Percentiles rank a stretch among this genome's conserved stretches.
Conservation (phyloP, 1,284 basidiomycete genomes). For the Malassezia globosa region DNA sequence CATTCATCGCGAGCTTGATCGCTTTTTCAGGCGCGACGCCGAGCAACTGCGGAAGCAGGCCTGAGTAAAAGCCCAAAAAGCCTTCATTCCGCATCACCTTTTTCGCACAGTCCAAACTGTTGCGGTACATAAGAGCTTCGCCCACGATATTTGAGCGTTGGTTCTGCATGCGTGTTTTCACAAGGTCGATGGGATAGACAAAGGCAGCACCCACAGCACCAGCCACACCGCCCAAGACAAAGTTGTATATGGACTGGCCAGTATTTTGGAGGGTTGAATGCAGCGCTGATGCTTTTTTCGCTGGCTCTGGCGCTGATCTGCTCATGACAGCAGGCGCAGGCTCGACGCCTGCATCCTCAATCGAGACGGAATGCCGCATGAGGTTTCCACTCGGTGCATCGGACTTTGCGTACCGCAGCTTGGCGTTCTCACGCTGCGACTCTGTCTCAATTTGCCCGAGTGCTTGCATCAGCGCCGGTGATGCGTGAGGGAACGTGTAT, state of each 20-base stretch:
- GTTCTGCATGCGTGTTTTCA: constrained; percentile 84
- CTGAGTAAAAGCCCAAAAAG: constrained; percentile 82
- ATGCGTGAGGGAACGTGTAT: constrained; percentile 5
- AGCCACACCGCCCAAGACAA: constrained; percentile 78
- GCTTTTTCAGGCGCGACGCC: constrained; percentile 98
- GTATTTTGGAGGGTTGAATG: constrained; percentile 16
- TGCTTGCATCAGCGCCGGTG: not conserved
- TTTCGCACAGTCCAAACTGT: constrained; percentile 64
- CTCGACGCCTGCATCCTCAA: constrained; percentile 5
- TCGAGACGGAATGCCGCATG: constrained; percentile 3
- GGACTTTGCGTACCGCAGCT: not conserved
- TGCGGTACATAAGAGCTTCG: constrained; percentile 45
- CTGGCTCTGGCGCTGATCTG: not conserved
- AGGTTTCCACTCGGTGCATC: not conserved
- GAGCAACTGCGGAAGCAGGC: constrained; percentile 84
- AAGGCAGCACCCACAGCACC: constrained; percentile 81
- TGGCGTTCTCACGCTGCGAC: not conserved
- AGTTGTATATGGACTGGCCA: constrained; percentile 60
- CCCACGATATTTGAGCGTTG: constrained; percentile 52
- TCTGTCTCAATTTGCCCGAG: not conserved
- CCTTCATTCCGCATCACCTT: constrained; percentile 95
- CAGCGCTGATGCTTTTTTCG: constrained; percentile 7
- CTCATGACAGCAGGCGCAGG: not conserved
- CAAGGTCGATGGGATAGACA: constrained; percentile 86
- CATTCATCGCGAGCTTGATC: constrained; percentile 88